Percentiles rank a stretch among this genome's conserved stretches.
Evolutionary conservation across 1,284 basidiomycete genomes (phyloP).

Genomic region (Pulchroboletus neoregius): DNA sequence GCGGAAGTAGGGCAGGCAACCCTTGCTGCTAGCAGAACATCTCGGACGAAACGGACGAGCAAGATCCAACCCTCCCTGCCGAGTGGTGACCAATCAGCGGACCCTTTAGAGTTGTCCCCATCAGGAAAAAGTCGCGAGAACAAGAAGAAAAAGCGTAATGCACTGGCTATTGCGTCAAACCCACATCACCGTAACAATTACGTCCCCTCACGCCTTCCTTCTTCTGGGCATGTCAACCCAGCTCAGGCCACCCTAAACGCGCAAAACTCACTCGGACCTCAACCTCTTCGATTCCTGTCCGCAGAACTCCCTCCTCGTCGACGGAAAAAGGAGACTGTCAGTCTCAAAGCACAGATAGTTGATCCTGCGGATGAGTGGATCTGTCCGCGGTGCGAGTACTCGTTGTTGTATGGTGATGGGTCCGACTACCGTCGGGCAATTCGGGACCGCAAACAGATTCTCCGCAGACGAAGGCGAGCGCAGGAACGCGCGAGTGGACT

Average conservation of each 20-base stretch:
- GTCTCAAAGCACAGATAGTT: slow-evolving; percentile 41
- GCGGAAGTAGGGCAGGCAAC: slow-evolving; percentile 42
- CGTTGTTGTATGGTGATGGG: slow-evolving; percentile 79
- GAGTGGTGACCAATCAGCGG: slow-evolving; percentile 34
- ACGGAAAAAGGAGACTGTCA: slow-evolving; percentile 26
- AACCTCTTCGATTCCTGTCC: slow-evolving; percentile 61
- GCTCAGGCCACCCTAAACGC: slow-evolving; percentile 39
- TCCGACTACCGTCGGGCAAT: slow-evolving; percentile 60
- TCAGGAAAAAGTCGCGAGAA: slow-evolving; percentile 39
- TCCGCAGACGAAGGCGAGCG: slow-evolving; percentile 69
- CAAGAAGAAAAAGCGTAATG: slow-evolving; percentile 88
- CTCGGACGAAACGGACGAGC: slow-evolving; percentile 39
- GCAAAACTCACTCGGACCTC: slow-evolving; percentile 52
- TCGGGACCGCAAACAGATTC: slow-evolving; percentile 72
- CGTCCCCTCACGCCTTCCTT: slow-evolving; percentile 72
- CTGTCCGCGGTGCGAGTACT: slow-evolving; percentile 84
- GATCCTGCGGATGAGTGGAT: slow-evolving; percentile 82
- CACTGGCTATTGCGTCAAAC: slow-evolving; percentile 82
- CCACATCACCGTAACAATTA: slow-evolving; percentile 89
- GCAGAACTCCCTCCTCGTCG: slow-evolving; percentile 60
- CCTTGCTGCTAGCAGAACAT: slow-evolving; percentile 21
- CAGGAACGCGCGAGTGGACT: slow-evolving; percentile 61
- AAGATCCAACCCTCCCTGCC: slow-evolving; percentile 34
- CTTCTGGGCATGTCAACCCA: slow-evolving; percentile 44
- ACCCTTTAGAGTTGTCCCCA: slow-evolving; percentile 39